These are phyloP conservation scores for Candida neerlandica DNA, from an alignment of 1,139 yeast species.

Conservation along the genomic window DNA sequence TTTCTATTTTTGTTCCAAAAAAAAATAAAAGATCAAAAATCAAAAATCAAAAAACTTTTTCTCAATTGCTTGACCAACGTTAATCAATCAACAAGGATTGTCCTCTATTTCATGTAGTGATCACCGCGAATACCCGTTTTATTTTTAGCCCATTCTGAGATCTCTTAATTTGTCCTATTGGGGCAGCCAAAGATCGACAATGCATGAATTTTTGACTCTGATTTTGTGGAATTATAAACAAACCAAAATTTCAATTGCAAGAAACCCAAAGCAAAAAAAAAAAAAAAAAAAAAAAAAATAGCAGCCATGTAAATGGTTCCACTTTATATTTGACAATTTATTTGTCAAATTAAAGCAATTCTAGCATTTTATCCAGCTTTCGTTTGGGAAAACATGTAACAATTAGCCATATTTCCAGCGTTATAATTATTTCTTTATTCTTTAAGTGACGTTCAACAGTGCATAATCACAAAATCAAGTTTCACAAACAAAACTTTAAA, in stretches of 20 bases:
- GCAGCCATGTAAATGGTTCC: not conserved
- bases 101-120: not conserved
- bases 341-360: no score
- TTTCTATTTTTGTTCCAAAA: slow-evolving; percentile 1
- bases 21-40: not conserved
- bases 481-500: no score
- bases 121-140: not conserved
- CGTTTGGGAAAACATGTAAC: no score
- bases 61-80: not conserved
- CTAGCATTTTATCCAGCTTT: no score
- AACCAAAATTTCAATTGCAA: not conserved
- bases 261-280: not conserved
- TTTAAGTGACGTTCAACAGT: no score
- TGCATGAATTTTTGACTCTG: not conserved
- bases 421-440: no score
- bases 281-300: no score
- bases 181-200: not conserved
- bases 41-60: not conserved
- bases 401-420: no score
- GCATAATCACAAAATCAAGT: no score
- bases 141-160: not conserved
- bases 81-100: not conserved
- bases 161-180: not conserved
- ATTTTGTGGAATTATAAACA: not conserved
- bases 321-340: no score